Evolutionary conservation across 176 grass and related monocot species (phyloP), one percentile per base, ranked within the genome.

Genomic region (Phoenix roebelenii): DNA sequence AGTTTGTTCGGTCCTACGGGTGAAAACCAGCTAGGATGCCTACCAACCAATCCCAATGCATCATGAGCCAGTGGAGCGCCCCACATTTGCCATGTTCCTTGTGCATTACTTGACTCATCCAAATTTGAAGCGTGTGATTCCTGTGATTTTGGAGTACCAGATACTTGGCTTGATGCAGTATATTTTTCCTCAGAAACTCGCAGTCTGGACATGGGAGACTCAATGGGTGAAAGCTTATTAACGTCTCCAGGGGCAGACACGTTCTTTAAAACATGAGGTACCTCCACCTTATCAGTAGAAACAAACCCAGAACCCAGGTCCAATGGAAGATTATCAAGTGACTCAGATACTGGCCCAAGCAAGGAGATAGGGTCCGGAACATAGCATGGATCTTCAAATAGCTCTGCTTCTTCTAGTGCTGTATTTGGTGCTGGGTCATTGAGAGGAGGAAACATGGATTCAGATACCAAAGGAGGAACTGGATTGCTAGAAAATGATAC

Each of bases 31-130:
- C 76, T 54, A 32, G 54, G 59, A 55, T 77, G 55, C 71, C 86
- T 68, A 72, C 81, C 87, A 58, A 72, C 80, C 26, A 90, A 81
- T 59, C 76, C 78, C 51, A 97, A 72, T 39, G 55, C 80, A 52
- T 97, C 82, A 4, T 97, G 84, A 57, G 85, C 80, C n/a, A 86
- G 77, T 60, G 92, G 87, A 2, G 87, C 79, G 57, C 80, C 64
- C 92, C 92, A 97, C 78, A 91, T 76, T 76, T 87, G 83, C 92
- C 92, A 97, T 56, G 82, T 77, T 49, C 84, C 89, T 17, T 87
- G 80, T 63, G 72, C 85, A 61, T 76, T 68, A 29, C 49, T 71
- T 77, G 79, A 53, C 55, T 79, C 83, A 57, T 69, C 75, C 17
- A 77, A 52, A 70, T 60, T 61, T 25, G 67, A 75, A 67, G 44